These are phyloP conservation scores for Euphorbia pulcherrima DNA, from an alignment of 345 rosid species.

Conservation along the genomic window DNA sequence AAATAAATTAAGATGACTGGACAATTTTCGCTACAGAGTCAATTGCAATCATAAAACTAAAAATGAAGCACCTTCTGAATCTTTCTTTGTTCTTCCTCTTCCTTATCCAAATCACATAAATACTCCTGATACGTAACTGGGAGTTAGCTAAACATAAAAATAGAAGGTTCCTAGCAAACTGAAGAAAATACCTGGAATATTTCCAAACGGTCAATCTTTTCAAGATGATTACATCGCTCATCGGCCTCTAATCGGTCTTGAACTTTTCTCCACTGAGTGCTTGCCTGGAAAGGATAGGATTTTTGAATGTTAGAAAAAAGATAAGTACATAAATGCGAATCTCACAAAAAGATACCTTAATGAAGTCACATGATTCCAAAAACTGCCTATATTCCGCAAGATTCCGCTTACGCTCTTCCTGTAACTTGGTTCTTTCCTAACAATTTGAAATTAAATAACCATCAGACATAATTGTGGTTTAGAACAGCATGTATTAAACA, in stretches of 20 bases:
- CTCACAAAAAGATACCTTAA: constrained; percentile 50
- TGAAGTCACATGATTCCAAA: constrained; percentile 86
- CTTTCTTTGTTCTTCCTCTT: constrained; percentile 90
- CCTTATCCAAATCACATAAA: constrained; percentile 72
- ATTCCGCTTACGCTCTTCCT: constrained; percentile 72
- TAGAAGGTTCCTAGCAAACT: constrained; percentile 6
- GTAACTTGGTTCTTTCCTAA: constrained; percentile 68
- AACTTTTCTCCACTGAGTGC: constrained; percentile 96
- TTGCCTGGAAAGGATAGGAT: constrained; percentile 45
- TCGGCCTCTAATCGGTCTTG: constrained; percentile 88
- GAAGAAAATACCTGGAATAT: constrained; percentile 69
- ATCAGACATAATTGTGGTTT: constrained; percentile 1
- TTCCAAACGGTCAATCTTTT: constrained; percentile 80
- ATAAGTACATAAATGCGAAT: constrained; percentile 9
- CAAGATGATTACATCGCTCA: constrained; percentile 86
- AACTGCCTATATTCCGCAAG: constrained; percentile 64
- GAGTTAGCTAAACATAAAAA: constrained; percentile 25
- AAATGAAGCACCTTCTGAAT: constrained; percentile 64
- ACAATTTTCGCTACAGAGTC: background rate
- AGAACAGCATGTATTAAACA: too few species aligned
- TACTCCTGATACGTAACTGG: constrained; percentile 56
- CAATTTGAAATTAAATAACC: constrained; percentile 27
- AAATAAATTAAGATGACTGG: constrained; percentile 6
- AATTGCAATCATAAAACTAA: constrained; percentile 1
- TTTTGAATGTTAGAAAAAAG: constrained; percentile 18